A percentile compares a stretch with the other conserved stretches of the same genome.
Conservation (phyloP, 352 stramenopile genomes). For the Phytophthora colocasiae region DNA sequence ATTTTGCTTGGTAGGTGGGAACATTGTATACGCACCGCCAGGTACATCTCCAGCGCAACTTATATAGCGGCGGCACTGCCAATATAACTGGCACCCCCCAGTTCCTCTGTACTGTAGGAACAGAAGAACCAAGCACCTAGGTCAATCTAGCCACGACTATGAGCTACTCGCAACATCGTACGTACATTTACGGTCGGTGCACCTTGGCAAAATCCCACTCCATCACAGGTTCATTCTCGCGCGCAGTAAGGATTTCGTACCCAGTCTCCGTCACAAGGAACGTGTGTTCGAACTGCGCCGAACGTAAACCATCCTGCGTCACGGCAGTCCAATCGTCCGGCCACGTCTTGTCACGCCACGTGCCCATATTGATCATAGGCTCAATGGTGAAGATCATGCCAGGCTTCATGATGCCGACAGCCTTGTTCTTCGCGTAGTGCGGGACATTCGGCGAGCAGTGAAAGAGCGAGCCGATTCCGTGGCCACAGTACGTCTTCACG, state of each 20-base stretch:
- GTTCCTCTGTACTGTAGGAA: constrained; percentile 3
- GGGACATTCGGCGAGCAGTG: constrained; percentile 97
- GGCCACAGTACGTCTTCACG: constrained; percentile 98
- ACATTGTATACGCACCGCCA: constrained; percentile 1
- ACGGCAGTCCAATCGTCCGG: constrained; percentile 98
- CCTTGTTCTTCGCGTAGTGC: constrained; percentile 99
- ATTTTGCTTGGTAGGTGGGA: constrained; percentile 1
- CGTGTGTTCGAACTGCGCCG: constrained; percentile 98
- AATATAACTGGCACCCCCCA: not conserved
- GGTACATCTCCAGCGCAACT: not conserved
- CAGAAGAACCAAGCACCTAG: constrained; percentile 8
- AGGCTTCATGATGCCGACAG: constrained; percentile 96
- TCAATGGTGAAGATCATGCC: constrained; percentile 99
- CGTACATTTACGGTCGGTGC: constrained; percentile 56
- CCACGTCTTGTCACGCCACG: constrained; percentile 94
- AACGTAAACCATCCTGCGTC: constrained; percentile 95
- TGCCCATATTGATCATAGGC: constrained; percentile 99
- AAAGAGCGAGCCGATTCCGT: constrained; percentile 98
- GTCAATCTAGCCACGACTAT: constrained; percentile 1
- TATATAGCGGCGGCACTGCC: constrained; percentile 3
- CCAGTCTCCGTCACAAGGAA: constrained; percentile 98
- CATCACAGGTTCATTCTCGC: constrained; percentile 89
- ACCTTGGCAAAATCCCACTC: constrained; percentile 85
- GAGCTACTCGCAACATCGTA: not conserved
- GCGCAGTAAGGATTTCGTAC: constrained; percentile 96